Evolutionary conservation across 2,329 filamentous ascomycete species (phyloP).

Genomic region (Didymellaceae sp.): DNA sequence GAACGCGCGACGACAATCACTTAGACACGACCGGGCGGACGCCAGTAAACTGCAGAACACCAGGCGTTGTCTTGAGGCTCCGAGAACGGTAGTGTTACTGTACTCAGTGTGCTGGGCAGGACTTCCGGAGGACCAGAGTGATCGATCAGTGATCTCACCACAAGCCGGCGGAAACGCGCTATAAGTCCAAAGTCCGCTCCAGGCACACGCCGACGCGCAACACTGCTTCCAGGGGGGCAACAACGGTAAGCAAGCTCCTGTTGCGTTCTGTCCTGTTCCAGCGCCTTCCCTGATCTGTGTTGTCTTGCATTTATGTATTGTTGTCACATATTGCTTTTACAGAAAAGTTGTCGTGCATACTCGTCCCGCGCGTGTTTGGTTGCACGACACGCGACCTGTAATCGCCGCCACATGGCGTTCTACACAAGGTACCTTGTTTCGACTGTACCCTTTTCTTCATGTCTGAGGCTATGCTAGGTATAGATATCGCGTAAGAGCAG

Average conservation of each 20-base stretch:
- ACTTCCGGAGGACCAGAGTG: constrained; percentile 2
- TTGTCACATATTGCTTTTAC: constrained; percentile 12
- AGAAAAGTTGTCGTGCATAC: constrained; percentile 21
- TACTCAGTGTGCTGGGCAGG: constrained; percentile 1
- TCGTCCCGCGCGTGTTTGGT: constrained; percentile 23
- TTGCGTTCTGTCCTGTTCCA: constrained; percentile 2
- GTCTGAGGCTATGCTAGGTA: background rate
- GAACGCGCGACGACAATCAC: constrained; percentile 19
- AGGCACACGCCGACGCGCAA: constrained; percentile 46
- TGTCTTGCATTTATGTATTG: constrained; percentile 2
- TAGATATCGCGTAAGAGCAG: background rate
- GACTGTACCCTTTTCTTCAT: background rate
- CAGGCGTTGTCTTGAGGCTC: background rate
- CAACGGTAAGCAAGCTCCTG: constrained; percentile 8
- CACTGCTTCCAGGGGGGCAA: constrained; percentile 13
- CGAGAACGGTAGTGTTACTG: background rate
- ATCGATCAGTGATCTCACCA: constrained; percentile 18
- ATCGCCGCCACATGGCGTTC: constrained; percentile 21
- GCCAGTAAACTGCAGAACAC: background rate
- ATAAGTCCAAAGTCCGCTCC: constrained; percentile 28
- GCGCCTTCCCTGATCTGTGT: constrained; percentile 7
- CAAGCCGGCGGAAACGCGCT: constrained; percentile 21
- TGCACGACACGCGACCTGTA: constrained; percentile 36
- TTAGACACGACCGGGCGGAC: background rate
- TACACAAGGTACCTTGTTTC: constrained; percentile 3